phyloP scores from a whole-genome alignment of 2,329 filamentous ascomycete species.

The Pestalotiopsis sp. region DNA sequence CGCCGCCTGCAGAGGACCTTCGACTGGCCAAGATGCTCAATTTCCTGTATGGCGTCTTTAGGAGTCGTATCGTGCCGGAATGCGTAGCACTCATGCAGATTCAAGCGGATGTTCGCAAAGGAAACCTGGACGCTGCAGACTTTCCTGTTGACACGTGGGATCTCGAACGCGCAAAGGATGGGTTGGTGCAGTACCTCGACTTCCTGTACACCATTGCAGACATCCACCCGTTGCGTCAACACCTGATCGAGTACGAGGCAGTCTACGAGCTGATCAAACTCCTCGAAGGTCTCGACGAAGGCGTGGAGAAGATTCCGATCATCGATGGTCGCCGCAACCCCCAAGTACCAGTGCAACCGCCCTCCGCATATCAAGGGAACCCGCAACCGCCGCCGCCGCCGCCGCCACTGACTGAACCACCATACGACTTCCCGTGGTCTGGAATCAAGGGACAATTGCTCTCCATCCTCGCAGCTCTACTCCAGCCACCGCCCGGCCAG shows the following conservation, averaged over 20 bases:
- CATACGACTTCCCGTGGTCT: constrained; percentile 66
- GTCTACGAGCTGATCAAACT: constrained; percentile 87
- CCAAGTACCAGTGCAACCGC: constrained; percentile 36
- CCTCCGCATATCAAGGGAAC: constrained; percentile 27
- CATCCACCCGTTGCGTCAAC: constrained; percentile 78
- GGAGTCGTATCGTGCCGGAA: constrained; percentile 89
- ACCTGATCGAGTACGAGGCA: constrained; percentile 90
- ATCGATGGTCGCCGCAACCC: constrained; percentile 43
- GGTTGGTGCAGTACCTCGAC: constrained; percentile 90
- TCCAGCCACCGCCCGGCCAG: constrained; percentile 75
- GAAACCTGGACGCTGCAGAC: constrained; percentile 76
- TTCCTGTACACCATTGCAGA: constrained; percentile 91
- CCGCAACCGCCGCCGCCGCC: constrained; percentile 43
- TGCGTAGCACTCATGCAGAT: constrained; percentile 93
- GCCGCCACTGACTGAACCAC: constrained; percentile 62
- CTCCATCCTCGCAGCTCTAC: constrained; percentile 83
- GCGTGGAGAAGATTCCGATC: constrained; percentile 81
- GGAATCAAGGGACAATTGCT: constrained; percentile 92
- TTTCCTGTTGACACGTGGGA: constrained; percentile 97
- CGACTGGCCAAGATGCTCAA: constrained; percentile 70
- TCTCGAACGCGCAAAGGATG: constrained; percentile 95
- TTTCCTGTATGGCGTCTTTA: constrained; percentile 91
- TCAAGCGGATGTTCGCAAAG: constrained; percentile 84
- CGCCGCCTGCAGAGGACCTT: constrained; percentile 50
- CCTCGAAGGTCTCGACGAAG: constrained; percentile 83